phyloP scores from a whole-genome alignment of 2,329 filamentous ascomycete species.

The Bipolaris gigantea region DNA sequence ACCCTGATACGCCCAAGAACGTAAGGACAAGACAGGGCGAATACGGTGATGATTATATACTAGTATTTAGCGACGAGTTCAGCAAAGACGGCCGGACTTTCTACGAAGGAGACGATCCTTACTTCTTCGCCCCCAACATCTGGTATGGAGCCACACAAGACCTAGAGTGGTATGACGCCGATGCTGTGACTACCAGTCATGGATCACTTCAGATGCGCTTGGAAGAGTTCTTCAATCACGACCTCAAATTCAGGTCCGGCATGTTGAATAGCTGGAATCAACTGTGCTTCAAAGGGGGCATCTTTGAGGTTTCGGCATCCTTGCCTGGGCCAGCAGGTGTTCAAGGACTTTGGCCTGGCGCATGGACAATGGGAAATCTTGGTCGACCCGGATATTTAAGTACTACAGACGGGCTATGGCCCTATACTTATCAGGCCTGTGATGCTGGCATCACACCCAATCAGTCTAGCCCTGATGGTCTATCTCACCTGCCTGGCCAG shows the following conservation, averaged over 20 bases:
- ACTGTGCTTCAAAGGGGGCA: constrained; percentile 58
- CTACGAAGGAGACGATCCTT: constrained; percentile 61
- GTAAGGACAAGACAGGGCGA: constrained; percentile 52
- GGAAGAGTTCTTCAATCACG: constrained; percentile 52
- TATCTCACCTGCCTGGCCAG: constrained; percentile 50
- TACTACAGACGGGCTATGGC: constrained; percentile 59
- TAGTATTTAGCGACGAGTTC: constrained; percentile 62
- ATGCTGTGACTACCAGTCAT: constrained; percentile 54
- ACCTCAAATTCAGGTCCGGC: constrained; percentile 52
- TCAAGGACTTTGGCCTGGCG: constrained; percentile 57
- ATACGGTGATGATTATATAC: constrained; percentile 50
- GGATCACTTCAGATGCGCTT: constrained; percentile 52
- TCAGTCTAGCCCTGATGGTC: constrained; percentile 50
- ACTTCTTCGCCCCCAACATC: constrained; percentile 56
- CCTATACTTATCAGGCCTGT: constrained; percentile 57
- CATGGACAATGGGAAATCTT: constrained; percentile 59
- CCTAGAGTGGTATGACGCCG: constrained; percentile 57
- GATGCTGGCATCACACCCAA: constrained; percentile 56
- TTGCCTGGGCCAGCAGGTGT: constrained; percentile 55
- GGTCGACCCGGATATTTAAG: constrained; percentile 56
- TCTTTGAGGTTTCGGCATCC: constrained; percentile 57
- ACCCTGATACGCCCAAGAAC: constrained; percentile 54
- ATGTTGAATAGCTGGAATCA: constrained; percentile 60
- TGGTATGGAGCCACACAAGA: constrained; percentile 59
- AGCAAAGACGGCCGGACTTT: constrained; percentile 57